These are phyloP conservation scores for Suillus placidus DNA, from an alignment of 768 basidiomycete species.

Conservation along the genomic window DNA sequence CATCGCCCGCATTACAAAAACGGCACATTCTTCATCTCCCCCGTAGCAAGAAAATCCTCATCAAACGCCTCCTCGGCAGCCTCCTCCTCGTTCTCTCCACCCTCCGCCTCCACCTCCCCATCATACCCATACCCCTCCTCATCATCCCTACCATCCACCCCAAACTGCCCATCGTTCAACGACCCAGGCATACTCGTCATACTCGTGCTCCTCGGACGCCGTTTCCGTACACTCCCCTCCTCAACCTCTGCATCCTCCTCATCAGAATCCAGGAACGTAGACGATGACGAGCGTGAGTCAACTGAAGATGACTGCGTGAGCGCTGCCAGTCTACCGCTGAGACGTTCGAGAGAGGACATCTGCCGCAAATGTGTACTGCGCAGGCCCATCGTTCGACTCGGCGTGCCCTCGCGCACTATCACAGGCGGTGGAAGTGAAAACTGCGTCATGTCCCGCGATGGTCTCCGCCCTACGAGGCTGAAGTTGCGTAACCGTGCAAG, in stretches of 20 bases:
- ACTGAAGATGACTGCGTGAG: constrained; percentile 49
- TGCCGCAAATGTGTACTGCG: constrained; percentile 57
- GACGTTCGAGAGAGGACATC: constrained; percentile 76
- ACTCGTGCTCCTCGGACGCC: constrained; percentile 56
- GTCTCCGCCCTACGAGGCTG: constrained; percentile 63
- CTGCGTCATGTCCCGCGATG: constrained; percentile 30
- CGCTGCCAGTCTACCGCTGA: constrained; percentile 60
- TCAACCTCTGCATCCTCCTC: constrained; percentile 43
- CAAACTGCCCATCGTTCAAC: constrained; percentile 63
- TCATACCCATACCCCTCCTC: constrained; percentile 35
- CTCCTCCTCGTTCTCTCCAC: constrained; percentile 55
- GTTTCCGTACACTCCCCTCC: constrained; percentile 43
- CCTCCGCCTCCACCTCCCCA: constrained; percentile 33
- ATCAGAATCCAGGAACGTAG: constrained; percentile 54
- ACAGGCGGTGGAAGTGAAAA: constrained; percentile 37
- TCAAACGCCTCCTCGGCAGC: constrained; percentile 76
- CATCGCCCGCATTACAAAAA: constrained; percentile 47
- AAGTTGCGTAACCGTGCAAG: constrained; percentile 77
- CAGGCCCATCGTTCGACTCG: constrained; percentile 26
- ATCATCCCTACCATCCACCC: constrained; percentile 44
- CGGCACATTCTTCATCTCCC: constrained; percentile 81
- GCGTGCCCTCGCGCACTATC: constrained; percentile 19
- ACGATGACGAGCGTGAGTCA: constrained; percentile 54
- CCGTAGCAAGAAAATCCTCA: constrained; percentile 77
- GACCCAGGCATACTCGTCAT: constrained; percentile 89